A percentile compares a stretch with the other conserved stretches of the same genome.
phyloP scores from a whole-genome alignment of 768 basidiomycete species.

The Boletus fagicola region DNA sequence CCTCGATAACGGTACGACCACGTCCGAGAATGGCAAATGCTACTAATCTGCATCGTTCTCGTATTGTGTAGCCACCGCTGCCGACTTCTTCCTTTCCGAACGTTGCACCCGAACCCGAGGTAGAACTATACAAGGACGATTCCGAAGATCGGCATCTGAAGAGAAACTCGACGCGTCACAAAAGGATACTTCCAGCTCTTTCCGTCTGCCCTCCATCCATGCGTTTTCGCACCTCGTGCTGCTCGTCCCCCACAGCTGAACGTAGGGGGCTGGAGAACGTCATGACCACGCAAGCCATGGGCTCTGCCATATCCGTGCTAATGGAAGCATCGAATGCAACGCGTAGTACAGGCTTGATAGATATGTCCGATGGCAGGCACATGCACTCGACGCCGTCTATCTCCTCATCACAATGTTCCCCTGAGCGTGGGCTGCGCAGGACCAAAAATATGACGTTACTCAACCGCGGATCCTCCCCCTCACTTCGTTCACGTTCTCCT shows the following conservation, averaged over 20 bases:
- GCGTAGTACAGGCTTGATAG: slow-evolving; percentile 21
- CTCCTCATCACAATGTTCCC: slow-evolving; percentile 28
- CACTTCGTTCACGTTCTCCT: slow-evolving; percentile 22
- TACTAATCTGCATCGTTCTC: slow-evolving; percentile 20
- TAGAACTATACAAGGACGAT: slow-evolving; percentile 9
- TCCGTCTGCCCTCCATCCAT: slow-evolving; percentile 15
- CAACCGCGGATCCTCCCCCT: slow-evolving; percentile 28
- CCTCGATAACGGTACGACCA: slow-evolving; percentile 30
- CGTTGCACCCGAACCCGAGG: slow-evolving; percentile 9
- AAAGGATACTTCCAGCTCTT: slow-evolving; percentile 23
- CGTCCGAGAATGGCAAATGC: slow-evolving; percentile 14
- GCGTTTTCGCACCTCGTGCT: slow-evolving; percentile 15
- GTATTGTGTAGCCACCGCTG: slow-evolving; percentile 22
- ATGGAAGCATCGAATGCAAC: slow-evolving; percentile 22
- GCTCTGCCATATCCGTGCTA: slow-evolving; percentile 22
- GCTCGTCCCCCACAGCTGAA: slow-evolving; percentile 6
- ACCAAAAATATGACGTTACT: slow-evolving; percentile 37
- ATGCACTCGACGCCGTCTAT: slow-evolving; percentile 23
- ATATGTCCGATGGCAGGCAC: slow-evolving; percentile 13
- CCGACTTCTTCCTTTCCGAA: slow-evolving; percentile 19
- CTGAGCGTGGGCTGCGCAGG: slow-evolving; percentile 39
- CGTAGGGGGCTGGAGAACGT: slow-evolving; percentile 1
- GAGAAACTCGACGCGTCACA: slow-evolving; percentile 16
- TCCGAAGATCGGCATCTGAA: slow-evolving; percentile 14
- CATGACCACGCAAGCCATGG: slow-evolving; percentile 13